Evolutionary conservation across 176 grass and related monocot species (phyloP).

Genomic region (Oryza officinalis): DNA sequence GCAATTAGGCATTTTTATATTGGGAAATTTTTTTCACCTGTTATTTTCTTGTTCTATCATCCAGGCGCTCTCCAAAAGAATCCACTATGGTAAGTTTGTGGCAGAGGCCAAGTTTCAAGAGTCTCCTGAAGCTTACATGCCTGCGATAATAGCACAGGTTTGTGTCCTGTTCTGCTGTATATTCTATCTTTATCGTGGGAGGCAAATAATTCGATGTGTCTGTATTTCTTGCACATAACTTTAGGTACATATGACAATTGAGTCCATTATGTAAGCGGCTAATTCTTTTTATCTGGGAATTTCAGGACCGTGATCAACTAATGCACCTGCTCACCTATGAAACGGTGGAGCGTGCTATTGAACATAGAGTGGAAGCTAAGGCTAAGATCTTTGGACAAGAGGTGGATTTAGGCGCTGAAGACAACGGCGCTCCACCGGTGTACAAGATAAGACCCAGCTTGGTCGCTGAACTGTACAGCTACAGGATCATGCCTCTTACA

Average conservation of each 20-base stretch:
- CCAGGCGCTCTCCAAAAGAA: constrained; percentile 95
- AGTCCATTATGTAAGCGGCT: neutral
- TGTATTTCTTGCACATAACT: neutral
- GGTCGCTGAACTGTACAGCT: constrained; percentile 73
- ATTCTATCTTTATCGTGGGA: neutral
- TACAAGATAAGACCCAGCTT: constrained; percentile 79
- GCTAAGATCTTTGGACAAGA: constrained; percentile 82
- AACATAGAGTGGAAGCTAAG: constrained; percentile 70
- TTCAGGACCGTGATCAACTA: constrained; percentile 60
- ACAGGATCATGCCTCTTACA: constrained; percentile 93
- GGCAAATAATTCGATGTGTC: neutral
- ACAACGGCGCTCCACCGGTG: constrained; percentile 28
- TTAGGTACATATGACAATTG: neutral
- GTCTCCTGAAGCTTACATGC: constrained; percentile 55
- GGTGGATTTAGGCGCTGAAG: constrained; percentile 52
- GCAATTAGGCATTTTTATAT: constrained; percentile 14
- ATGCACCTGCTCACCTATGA: constrained; percentile 79
- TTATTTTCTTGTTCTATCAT: constrained; percentile 21
- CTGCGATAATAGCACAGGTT: constrained; percentile 76
- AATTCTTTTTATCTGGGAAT: neutral
- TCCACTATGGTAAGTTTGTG: constrained; percentile 97
- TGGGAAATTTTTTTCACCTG: neutral
- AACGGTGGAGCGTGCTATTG: constrained; percentile 59
- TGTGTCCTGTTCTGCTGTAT: constrained; percentile 7
- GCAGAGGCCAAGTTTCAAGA: constrained; percentile 90